Evolutionary conservation across 2,329 filamentous ascomycete species (phyloP).

Genomic region (Lecanicillium sp.): DNA sequence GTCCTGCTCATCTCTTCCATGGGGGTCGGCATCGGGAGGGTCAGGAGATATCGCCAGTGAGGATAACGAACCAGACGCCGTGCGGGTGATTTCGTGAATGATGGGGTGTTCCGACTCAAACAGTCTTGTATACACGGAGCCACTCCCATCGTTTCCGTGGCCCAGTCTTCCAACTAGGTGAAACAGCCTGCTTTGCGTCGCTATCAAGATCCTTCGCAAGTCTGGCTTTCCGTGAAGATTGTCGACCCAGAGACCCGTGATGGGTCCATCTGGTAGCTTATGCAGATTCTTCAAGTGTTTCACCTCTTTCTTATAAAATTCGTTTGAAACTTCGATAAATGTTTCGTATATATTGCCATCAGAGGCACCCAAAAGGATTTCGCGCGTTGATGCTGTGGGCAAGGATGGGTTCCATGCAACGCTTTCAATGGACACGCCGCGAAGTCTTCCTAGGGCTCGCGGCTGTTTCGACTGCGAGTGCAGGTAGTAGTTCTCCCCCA

Average conservation of each 20-base stretch:
- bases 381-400: slow-evolving; percentile 86
- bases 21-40: slow-evolving; percentile 42
- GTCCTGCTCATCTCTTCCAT: slow-evolving; percentile 57
- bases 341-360: slow-evolving; percentile 94
- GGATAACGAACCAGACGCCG: slow-evolving; percentile 49
- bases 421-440: slow-evolving; percentile 80
- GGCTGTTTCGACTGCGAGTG: slow-evolving; percentile 90
- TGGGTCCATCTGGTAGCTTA: slow-evolving; percentile 71
- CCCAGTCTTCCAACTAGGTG: slow-evolving; percentile 76
- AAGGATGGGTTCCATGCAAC: slow-evolving; percentile 92
- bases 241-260: slow-evolving; percentile 84
- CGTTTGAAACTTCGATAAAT: slow-evolving; percentile 87
- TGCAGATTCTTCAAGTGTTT: slow-evolving; percentile 82
- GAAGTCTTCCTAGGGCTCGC: slow-evolving; percentile 71
- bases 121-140: slow-evolving; percentile 76
- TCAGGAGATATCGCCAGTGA: slow-evolving; percentile 72
- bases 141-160: slow-evolving; percentile 68
- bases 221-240: slow-evolving; percentile 61
- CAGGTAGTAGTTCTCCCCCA: slow-evolving; percentile 95
- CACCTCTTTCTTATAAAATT: slow-evolving; percentile 93
- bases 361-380: slow-evolving; percentile 86
- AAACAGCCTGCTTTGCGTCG: slow-evolving; percentile 69
- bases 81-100: slow-evolving; percentile 61
- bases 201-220: slow-evolving; percentile 67
- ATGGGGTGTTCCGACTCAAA: slow-evolving; percentile 82